phyloP scores from a whole-genome alignment of 2,329 filamentous ascomycete species.

The Talaromyces sp. region DNA sequence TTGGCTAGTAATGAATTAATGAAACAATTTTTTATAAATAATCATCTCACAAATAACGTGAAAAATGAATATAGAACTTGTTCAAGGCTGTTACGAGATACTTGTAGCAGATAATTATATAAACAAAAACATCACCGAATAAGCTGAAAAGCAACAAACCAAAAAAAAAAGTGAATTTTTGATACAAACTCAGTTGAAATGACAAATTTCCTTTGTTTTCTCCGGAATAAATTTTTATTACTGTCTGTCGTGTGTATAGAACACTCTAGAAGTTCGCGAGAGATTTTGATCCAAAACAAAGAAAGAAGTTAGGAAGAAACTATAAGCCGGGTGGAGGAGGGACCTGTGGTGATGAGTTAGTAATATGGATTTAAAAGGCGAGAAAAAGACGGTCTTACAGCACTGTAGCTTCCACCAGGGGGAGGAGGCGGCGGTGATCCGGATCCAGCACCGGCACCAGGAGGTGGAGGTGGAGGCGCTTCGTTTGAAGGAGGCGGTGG shows the following conservation, averaged over 20 bases:
- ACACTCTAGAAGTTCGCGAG: background rate
- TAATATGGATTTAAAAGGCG: background rate
- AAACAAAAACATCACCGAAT: background rate
- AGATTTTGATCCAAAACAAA: background rate
- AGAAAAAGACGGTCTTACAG: conserved; percentile 45
- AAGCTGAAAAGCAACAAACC: background rate
- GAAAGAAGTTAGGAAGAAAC: background rate
- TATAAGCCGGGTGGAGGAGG: conserved; percentile 48
- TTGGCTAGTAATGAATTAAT: too few relatives aligned
- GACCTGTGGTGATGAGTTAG: conserved; percentile 29
- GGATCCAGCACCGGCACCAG: conserved; percentile 51
- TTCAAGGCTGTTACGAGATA: background rate
- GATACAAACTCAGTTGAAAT: background rate
- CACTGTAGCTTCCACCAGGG: conserved; percentile 52
- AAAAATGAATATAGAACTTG: background rate
- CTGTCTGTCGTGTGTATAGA: background rate
- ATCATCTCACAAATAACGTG: background rate
- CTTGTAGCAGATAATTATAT: background rate
- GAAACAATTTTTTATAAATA: background rate
- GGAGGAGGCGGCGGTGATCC: conserved; percentile 53
- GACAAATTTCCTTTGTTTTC: too few relatives aligned
- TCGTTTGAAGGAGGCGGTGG: conserved; percentile 8
- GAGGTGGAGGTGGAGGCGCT: conserved; percentile 51
- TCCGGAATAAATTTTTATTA: background rate
- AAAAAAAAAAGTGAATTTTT: background rate